phyloP scores from a whole-genome alignment of 2,329 filamentous ascomycete genomes.

The Orbilia brochopaga region DNA sequence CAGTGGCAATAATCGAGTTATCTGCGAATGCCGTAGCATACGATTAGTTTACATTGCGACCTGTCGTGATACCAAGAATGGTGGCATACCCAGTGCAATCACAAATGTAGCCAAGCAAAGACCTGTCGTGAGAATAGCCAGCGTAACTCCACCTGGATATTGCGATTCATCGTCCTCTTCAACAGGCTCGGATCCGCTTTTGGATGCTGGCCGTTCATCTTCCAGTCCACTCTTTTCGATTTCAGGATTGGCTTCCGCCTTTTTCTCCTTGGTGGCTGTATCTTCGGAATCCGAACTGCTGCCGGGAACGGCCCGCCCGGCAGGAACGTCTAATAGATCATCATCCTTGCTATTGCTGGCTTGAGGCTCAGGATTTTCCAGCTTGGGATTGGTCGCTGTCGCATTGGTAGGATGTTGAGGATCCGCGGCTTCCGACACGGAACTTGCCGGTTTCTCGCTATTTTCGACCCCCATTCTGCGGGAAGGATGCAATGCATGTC shows the following conservation, averaged over 20 bases:
- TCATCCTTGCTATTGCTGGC: conserved; percentile 20
- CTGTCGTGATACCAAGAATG: background rate
- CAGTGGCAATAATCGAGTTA: conserved; percentile 49
- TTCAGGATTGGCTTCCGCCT: conserved; percentile 4
- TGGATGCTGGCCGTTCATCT: background rate
- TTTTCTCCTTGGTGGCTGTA: conserved; percentile 25
- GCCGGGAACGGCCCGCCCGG: conserved; percentile 29
- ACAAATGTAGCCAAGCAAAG: conserved; percentile 49
- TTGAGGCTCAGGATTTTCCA: conserved; percentile 17
- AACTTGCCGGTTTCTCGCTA: conserved; percentile 50
- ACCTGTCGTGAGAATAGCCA: conserved; percentile 37
- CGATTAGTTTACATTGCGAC: background rate
- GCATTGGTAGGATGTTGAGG: conserved; percentile 25
- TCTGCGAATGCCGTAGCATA: conserved; percentile 8
- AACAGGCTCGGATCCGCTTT: background rate
- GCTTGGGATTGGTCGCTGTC: conserved; percentile 29
- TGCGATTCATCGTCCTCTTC: conserved; percentile 45
- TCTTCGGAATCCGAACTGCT: conserved; percentile 38
- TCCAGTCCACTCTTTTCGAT: conserved; percentile 14
- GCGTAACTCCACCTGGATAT: conserved; percentile 33
- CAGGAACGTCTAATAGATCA: conserved; percentile 11
- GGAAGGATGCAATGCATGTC: conserved; percentile 36
- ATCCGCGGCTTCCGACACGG: conserved; percentile 43
- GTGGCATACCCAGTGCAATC: conserved; percentile 30
- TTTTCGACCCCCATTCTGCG: conserved; percentile 49